These are phyloP conservation scores for Alternaria rosae DNA, from an alignment of 2,329 filamentous ascomycete genomes.

Conservation along the genomic window DNA sequence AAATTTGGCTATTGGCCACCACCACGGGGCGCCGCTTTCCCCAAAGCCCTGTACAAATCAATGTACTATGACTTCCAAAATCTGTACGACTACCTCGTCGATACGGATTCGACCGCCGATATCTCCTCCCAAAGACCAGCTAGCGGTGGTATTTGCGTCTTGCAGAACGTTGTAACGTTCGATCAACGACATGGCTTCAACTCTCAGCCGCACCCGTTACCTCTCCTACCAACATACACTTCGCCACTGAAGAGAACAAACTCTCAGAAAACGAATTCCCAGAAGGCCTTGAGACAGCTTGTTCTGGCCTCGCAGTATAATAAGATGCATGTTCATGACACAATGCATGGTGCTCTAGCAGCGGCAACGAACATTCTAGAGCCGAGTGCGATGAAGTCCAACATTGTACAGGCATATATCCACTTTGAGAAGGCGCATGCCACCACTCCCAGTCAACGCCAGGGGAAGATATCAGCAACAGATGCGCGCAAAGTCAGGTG, in stretches of 20 bases:
- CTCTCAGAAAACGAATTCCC: slow-evolving; percentile 41
- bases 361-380: slow-evolving; percentile 58
- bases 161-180: slow-evolving; percentile 73
- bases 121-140: slow-evolving; percentile 62
- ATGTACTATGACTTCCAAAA: slow-evolving; percentile 75
- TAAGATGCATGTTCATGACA: slow-evolving; percentile 58
- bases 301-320: slow-evolving; percentile 46
- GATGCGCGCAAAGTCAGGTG: slow-evolving; percentile 81
- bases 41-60: slow-evolving; percentile 64
- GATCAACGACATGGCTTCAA: slow-evolving; percentile 67
- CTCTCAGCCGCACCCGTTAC: slow-evolving; percentile 70
- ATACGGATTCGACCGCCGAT: slow-evolving; percentile 62
- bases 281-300: slow-evolving; percentile 46
- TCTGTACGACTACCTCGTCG: slow-evolving; percentile 75
- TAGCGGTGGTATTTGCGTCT: slow-evolving; percentile 72
- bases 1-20: slow-evolving; percentile 79
- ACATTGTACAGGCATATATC: slow-evolving; percentile 72
- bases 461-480: slow-evolving; percentile 66
- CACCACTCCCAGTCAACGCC: slow-evolving; percentile 58
- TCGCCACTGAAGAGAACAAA: slow-evolving; percentile 42
- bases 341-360: slow-evolving; percentile 61
- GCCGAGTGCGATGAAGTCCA: slow-evolving; percentile 47
- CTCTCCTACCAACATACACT: slow-evolving; percentile 64
- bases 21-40: slow-evolving; percentile 59
- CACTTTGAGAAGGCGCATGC: slow-evolving; percentile 70